Base-by-base conservation (phyloP, 2,329 filamentous ascomycete genomes). In the Aspergillus intermedius region DNA sequence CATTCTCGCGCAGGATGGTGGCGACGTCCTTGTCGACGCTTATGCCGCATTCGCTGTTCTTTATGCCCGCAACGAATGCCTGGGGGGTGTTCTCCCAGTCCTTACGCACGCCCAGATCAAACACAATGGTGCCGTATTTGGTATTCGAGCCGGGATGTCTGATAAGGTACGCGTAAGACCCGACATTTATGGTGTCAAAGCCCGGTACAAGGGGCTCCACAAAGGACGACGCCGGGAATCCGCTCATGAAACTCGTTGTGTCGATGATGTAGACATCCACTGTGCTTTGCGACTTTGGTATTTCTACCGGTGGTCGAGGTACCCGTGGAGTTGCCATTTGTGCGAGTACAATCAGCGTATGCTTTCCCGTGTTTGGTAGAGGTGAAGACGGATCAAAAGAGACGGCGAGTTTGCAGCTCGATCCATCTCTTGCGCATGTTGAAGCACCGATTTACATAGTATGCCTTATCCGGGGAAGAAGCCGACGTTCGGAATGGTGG, bases 71-170 rank as follows among this genome's bases (percentile, higher is more conserved):
- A 34, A 34, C 5, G 32, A 34, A 34, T 3, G 32, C 32, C 32
- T 34, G 5, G 55, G 32, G 7, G 53, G 52, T 12, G 23, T 60
- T 63, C 45, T 63, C 52, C 37, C 55, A 63, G 34, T 65, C 64
- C 22, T 60, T 64, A 43, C 61, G 61, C 10, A 66, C 52, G 2
- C 63, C 62, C 4, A 69, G 55, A 43, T 69, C 65, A 48, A 65
- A 68, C 0, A 65, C 43, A 5, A 7, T 34, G 5, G 32, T 34
- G 32, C 32, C 5, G 43, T 34, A 34, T 34, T 34, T 34, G 32
- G 32, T 34, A 1, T 34, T 34, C 32, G 32, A 34, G 32, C 32
- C 5, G 32, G 32, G 32, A 7, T 34, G 32, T 34, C 32, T 4
- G 32, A 34, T 34, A 7, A 34, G 32, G 32, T 34, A 34, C 32